phyloP scores from a whole-genome alignment of 345 rosid genomes.

The Citrus sp. region DNA sequence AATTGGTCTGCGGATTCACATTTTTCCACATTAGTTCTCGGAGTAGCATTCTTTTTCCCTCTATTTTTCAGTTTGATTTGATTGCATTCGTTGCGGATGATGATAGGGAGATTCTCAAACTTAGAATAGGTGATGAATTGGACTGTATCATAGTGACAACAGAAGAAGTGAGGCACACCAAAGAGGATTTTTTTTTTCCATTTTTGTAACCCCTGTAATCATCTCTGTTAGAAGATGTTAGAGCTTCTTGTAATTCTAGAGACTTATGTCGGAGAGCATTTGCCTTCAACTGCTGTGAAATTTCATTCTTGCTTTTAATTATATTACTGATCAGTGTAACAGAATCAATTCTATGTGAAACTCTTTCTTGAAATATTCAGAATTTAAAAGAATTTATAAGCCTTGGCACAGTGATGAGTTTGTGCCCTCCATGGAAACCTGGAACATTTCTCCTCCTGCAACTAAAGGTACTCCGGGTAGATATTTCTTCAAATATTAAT shows the following conservation, averaged over 20 bases:
- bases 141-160: constrained; percentile 36
- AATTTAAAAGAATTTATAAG: too few relatives aligned
- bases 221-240: constrained; percentile 9
- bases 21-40: constrained; percentile 18
- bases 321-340: constrained; percentile 12
- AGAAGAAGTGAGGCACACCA: constrained; percentile 14
- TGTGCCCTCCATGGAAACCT: too few relatives aligned
- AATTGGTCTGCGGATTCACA: constrained; percentile 18
- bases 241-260: neutral
- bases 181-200: neutral
- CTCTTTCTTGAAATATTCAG: too few relatives aligned
- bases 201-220: constrained; percentile 11
- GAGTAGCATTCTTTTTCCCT: constrained; percentile 29
- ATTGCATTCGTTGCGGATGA: constrained; percentile 7
- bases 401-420: too few relatives aligned
- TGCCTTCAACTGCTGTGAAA: constrained; percentile 1
- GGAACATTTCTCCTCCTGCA: too few relatives aligned
- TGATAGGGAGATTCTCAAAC: neutral
- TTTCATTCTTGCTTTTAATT: constrained; percentile 11
- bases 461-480: too few relatives aligned
- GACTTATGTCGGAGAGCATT: constrained; percentile 9
- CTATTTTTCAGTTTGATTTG: constrained; percentile 20
- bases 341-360: neutral
- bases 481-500: too few relatives aligned
- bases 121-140: constrained; percentile 22